Evolutionary conservation across 2,329 filamentous ascomycete genomes (phyloP).

Genomic region (Colletotrichum chrysophilum): DNA sequence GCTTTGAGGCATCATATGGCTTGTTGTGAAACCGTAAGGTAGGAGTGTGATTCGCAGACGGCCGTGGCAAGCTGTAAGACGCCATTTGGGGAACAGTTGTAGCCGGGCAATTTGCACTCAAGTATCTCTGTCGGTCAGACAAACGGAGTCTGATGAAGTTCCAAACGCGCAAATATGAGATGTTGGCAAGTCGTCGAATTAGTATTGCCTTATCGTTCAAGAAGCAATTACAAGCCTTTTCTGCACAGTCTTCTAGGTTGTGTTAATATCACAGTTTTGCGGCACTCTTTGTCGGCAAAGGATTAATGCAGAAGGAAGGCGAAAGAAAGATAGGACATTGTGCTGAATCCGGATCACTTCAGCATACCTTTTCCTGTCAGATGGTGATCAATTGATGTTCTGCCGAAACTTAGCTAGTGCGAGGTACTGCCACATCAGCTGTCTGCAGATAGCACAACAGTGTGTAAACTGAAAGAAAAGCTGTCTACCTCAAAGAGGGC

Average conservation of each 20-base stretch:
- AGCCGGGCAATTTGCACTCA: not conserved
- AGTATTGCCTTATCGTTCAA: not conserved
- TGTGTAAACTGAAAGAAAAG: not conserved
- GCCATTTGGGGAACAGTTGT: not conserved
- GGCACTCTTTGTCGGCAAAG: not conserved
- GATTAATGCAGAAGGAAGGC: not conserved
- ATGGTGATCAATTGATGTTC: not conserved
- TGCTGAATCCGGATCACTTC: not conserved
- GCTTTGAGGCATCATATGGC: not conserved
- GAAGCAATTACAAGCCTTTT: not conserved
- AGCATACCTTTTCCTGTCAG: not conserved
- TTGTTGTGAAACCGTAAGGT: not conserved
- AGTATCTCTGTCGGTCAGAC: not conserved
- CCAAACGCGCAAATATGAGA: not conserved
- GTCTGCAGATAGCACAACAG: not conserved
- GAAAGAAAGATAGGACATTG: rapidly evolving
- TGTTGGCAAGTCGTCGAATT: not conserved
- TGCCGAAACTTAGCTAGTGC: not conserved
- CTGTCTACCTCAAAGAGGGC: not conserved
- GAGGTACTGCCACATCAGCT: not conserved
- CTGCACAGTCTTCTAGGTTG: not conserved
- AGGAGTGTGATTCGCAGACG: not conserved
- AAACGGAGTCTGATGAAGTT: not conserved
- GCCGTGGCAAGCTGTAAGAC: not conserved
- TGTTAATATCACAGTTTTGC: not conserved